Evolutionary conservation across 2,329 filamentous ascomycete genomes (phyloP).

Genomic region (Drechmeria coniospora): DNA sequence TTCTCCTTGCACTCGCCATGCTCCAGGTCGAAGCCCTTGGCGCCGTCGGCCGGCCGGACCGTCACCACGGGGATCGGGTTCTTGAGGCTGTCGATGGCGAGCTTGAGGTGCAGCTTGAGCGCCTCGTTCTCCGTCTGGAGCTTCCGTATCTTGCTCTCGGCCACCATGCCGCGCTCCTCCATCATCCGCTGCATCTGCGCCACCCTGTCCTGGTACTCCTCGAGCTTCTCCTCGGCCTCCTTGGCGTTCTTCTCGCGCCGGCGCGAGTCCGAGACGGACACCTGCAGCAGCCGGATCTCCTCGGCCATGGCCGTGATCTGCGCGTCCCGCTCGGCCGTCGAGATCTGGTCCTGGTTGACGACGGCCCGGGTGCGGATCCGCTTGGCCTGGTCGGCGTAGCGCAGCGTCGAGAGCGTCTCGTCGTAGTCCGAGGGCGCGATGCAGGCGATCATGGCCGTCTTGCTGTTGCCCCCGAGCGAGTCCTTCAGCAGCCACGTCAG

Average conservation of each 20-base stretch:
- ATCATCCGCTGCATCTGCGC: constrained; percentile 83
- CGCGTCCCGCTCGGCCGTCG: constrained; percentile 81
- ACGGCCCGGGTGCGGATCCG: constrained; percentile 86
- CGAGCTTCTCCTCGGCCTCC: constrained; percentile 67
- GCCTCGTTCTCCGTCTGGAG: constrained; percentile 85
- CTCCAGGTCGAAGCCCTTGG: constrained; percentile 10
- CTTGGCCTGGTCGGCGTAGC: constrained; percentile 96
- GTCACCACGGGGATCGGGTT: constrained; percentile 66
- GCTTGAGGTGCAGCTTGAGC: constrained; percentile 68
- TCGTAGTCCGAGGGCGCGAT: constrained; percentile 94
- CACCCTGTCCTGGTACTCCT: constrained; percentile 89
- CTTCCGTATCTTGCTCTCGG: constrained; percentile 85
- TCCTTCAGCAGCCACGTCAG: constrained; percentile 83
- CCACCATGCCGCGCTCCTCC: constrained; percentile 83
- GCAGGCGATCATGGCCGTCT: constrained; percentile 98
- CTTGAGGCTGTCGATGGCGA: constrained; percentile 73
- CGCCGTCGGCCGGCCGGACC: constrained; percentile 17
- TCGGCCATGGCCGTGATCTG: constrained; percentile 92
- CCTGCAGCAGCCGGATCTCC: constrained; percentile 74
- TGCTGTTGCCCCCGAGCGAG: constrained; percentile 88
- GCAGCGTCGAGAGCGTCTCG: constrained; percentile 86
- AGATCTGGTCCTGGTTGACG: constrained; percentile 91
- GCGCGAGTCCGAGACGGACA: constrained; percentile 51
- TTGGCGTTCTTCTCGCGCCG: constrained; percentile 62
- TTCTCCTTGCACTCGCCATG: constrained; percentile 22